These are phyloP conservation scores for Evansstolkia leycettana DNA, from an alignment of 495 filamentous ascomycete species.

Conservation along the genomic window DNA sequence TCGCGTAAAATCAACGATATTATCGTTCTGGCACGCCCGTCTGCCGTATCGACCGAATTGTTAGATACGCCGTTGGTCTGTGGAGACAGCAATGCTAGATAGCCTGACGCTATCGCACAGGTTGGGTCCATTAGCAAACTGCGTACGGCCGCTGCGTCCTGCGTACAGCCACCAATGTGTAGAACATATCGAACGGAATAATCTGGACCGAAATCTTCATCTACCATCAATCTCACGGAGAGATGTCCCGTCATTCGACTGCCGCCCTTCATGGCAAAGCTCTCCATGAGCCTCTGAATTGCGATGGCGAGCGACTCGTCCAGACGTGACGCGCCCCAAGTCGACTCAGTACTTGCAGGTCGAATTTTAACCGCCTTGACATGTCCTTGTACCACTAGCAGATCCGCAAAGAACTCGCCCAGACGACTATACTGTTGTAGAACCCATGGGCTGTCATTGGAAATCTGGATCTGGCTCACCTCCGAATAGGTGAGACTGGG, in stretches of 20 bases:
- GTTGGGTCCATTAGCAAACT: constrained; percentile 15
- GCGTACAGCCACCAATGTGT: constrained; percentile 26
- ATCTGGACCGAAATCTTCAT: constrained; percentile 27
- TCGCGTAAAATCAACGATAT: neutral
- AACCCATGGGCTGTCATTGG: constrained; percentile 45
- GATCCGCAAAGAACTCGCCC: constrained; percentile 56
- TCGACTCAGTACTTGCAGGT: constrained; percentile 21
- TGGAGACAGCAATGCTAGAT: constrained; percentile 23
- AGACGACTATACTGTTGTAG: constrained; percentile 55
- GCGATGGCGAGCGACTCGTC: constrained; percentile 40
- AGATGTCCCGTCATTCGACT: constrained; percentile 54
- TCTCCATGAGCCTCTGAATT: constrained; percentile 48
- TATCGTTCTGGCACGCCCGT: neutral
- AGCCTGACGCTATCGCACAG: constrained; percentile 15
- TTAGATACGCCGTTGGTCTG: neutral
- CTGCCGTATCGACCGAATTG: neutral
- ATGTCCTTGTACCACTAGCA: constrained; percentile 46
- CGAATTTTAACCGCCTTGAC: constrained; percentile 55
- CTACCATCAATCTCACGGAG: constrained; percentile 52
- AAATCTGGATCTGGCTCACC: constrained; percentile 43
- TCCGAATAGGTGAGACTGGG: constrained; percentile 39
- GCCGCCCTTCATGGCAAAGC: constrained; percentile 36
- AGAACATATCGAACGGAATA: constrained; percentile 28
- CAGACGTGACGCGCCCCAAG: constrained; percentile 43
- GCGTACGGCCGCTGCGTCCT: constrained; percentile 18